phyloP scores from a whole-genome alignment of 768 basidiomycete genomes.

The Coprinopsis cinerea region DNA sequence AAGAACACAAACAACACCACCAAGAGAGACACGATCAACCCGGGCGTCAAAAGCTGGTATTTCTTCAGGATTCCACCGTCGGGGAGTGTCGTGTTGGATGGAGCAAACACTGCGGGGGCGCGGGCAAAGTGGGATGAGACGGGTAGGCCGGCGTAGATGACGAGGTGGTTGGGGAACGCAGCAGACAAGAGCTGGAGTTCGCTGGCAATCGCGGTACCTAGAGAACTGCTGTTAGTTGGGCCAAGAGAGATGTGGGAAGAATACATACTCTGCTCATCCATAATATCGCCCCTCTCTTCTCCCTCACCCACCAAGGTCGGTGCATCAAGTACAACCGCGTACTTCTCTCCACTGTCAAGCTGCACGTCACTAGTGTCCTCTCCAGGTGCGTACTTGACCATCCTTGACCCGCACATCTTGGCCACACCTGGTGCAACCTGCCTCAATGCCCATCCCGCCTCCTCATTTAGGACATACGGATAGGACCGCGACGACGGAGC shows the following conservation, averaged over 20 bases:
- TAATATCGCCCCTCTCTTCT: slow-evolving; percentile 37
- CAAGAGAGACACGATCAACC: slow-evolving; percentile 60
- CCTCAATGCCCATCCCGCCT: slow-evolving; percentile 31
- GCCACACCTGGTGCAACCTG: slow-evolving; percentile 30
- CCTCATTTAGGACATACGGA: slow-evolving; percentile 45
- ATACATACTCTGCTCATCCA: too few species aligned
- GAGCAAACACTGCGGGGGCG: slow-evolving; percentile 29
- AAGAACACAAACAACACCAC: slow-evolving; percentile 61
- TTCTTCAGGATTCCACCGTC: slow-evolving; percentile 59
- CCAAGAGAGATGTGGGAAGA: too few species aligned
- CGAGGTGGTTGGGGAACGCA: slow-evolving; percentile 53
- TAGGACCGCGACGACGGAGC: slow-evolving; percentile 56
- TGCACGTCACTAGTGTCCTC: too few species aligned
- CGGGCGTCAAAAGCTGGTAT: slow-evolving; percentile 76
- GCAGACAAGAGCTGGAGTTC: slow-evolving; percentile 45
- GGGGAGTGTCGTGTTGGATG: slow-evolving; percentile 32
- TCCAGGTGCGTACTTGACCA: slow-evolving; percentile 38
- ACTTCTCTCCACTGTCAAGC: slow-evolving; percentile 38
- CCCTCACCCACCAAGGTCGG: slow-evolving; percentile 42
- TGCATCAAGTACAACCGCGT: slow-evolving; percentile 52
- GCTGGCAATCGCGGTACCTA: slow-evolving; percentile 40
- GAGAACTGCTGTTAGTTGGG: neutral
- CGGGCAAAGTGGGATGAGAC: slow-evolving; percentile 21
- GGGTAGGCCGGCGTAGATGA: slow-evolving; percentile 58
- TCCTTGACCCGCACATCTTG: slow-evolving; percentile 46